phyloP scores from a whole-genome alignment of 108 stramenopile genomes.

The Nitzschia inconspicua region DNA sequence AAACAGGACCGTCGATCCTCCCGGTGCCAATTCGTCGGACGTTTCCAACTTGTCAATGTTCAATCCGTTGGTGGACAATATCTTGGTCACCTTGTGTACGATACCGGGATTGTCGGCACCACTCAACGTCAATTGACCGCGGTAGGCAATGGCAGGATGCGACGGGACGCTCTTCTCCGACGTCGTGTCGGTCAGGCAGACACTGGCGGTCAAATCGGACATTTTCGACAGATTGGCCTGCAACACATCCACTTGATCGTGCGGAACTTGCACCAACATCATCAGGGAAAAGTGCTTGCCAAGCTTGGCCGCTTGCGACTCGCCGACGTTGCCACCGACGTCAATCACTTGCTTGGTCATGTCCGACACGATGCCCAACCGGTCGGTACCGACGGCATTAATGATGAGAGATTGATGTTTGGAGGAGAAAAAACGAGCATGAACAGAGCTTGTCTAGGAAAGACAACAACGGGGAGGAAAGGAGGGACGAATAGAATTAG shows the following conservation, averaged over 20 bases:
- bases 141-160: constrained; percentile 3
- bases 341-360: constrained; percentile 61
- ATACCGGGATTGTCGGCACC: constrained; percentile 80
- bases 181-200: constrained; percentile 35
- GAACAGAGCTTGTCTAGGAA: too few relatives aligned
- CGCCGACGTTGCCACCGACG: constrained; percentile 70
- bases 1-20: constrained; percentile 40
- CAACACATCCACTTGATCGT: constrained; percentile 25
- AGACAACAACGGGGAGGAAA: too few relatives aligned
- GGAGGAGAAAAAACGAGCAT: neutral
- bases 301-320: constrained; percentile 54
- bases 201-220: constrained; percentile 46
- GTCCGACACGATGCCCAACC: constrained; percentile 70
- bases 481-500: too few relatives aligned
- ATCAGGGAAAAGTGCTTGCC: constrained; percentile 70
- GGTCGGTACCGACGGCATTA: constrained; percentile 65
- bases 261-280: constrained; percentile 65
- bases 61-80: constrained; percentile 55
- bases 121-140: constrained; percentile 13
- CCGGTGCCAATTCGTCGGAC: constrained; percentile 43
- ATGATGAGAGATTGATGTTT: constrained; percentile 27
- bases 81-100: constrained; percentile 64
- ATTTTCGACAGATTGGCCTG: constrained; percentile 30
- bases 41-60: constrained; percentile 72
- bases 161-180: neutral